Base-by-base conservation (phyloP, 495 filamentous ascomycete genomes). In the Aspergillus coremiiformis region DNA sequence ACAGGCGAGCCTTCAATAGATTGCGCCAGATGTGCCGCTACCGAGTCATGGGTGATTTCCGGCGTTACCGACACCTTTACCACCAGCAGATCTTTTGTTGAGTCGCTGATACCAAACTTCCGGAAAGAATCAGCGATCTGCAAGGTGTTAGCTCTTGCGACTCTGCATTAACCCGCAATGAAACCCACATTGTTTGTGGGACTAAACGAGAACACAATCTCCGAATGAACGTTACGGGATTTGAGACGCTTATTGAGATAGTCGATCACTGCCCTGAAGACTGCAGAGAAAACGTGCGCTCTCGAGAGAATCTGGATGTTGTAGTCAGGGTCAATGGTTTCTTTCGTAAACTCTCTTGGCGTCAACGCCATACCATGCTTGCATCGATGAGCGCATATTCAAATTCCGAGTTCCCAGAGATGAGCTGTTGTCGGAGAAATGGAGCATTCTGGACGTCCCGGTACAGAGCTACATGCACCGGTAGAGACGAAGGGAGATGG, bases 361-460 rank as follows among this genome's bases (percentile, higher is more conserved):
- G 32, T 26, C 23, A 17, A 8, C 14, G 7, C 32, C 47, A 49
- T 65, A 90, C 82, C 65, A 81, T 76, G 46, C 74, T 80, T 1
- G 90, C 90, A 67, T 98, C 91, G 41, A 98, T 81, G 46, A 98
- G 85, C 4, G 92, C 92, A 73, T 96, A 96, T 66, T 96, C 88
- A 59, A 87, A 97, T 11, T 85, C 84, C 21, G 77, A 56, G 56
- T 96, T 95, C 9, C 86, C 85, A 3, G 81, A 78, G 7, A 96
- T 70, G 14, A 97, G 78, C 67, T 96, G 91, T 52, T 84, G 69
- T 7, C 87, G 84, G 20, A 98, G 73, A 63, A 84, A 89, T 1
- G 77, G 65, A 7, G 85, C 77, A 66, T 97, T 97, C 55, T 78
- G 63, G 32, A 97, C 79, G 62, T 89, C 74, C 9, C 75, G 78